Conservation (phyloP, 1,284 basidiomycete genomes). For the Tilletia caries region DNA sequence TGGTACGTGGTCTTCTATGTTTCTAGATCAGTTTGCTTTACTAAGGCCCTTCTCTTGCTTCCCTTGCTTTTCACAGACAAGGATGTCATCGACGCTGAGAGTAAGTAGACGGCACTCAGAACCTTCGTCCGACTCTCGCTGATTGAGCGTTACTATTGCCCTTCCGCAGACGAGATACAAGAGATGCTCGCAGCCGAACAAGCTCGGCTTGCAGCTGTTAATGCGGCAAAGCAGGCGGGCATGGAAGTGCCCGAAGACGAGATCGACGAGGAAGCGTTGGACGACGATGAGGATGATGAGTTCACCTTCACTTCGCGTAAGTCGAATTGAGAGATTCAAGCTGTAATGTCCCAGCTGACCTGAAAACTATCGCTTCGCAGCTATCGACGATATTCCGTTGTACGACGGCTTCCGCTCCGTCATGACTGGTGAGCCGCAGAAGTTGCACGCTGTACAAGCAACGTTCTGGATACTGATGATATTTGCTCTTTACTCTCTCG, state of each 20-base stretch:
- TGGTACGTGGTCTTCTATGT: slow-evolving; percentile 16
- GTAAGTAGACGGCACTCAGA: not conserved
- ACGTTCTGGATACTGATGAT: not conserved
- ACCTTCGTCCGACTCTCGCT: no score
- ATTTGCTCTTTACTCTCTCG: not conserved
- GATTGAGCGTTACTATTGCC: not conserved
- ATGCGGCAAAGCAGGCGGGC: slow-evolving; percentile 20
- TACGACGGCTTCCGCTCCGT: slow-evolving; percentile 20
- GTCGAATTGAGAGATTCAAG: not conserved
- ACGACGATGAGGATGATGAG: slow-evolving; percentile 35
- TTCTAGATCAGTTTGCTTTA: not conserved
- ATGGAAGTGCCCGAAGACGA: slow-evolving; percentile 30
- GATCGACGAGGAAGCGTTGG: slow-evolving; percentile 16
- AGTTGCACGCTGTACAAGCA: not conserved
- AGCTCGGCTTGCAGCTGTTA: slow-evolving; percentile 28
- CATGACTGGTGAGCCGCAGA: not conserved
- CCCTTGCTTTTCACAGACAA: slow-evolving; percentile 17
- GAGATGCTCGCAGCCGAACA: slow-evolving; percentile 49
- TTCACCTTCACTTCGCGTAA: slow-evolving; percentile 16
- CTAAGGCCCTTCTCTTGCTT: not conserved
- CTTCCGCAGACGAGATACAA: slow-evolving; percentile 36
- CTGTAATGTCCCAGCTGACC: not conserved
- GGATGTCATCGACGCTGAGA: slow-evolving; percentile 51
- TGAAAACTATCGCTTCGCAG: not conserved
- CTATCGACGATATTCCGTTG: slow-evolving; percentile 15